phyloP scores from a whole-genome alignment of 2,329 filamentous ascomycete species.

The Hymenoscyphus repandus region DNA sequence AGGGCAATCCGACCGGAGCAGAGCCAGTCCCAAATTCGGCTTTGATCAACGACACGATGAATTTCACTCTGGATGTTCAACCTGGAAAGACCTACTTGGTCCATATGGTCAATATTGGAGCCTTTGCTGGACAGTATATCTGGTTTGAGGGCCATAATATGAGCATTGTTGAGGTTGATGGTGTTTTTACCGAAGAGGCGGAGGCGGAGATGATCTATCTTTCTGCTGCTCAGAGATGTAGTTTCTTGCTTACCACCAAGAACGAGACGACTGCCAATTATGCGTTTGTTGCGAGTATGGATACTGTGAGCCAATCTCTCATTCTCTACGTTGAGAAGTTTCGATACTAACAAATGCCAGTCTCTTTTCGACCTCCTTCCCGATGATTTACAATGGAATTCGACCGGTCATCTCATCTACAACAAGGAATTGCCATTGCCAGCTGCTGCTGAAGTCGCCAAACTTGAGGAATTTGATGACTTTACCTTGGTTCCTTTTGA shows the following conservation, averaged over 20 bases:
- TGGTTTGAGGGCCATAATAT: conserved; percentile 65
- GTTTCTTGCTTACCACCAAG: conserved; percentile 58
- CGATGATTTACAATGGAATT: conserved; percentile 60
- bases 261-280: conserved; percentile 59
- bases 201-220: conserved; percentile 62
- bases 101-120: conserved; percentile 67
- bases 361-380: conserved; percentile 62
- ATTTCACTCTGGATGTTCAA: conserved; percentile 52
- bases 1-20: conserved; percentile 44
- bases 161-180: conserved; percentile 68
- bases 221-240: conserved; percentile 61
- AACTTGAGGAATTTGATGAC: conserved; percentile 69
- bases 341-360: conserved; percentile 30
- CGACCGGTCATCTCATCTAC: conserved; percentile 61
- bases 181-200: conserved; percentile 56
- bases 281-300: conserved; percentile 64
- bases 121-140: conserved; percentile 62
- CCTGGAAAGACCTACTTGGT: conserved; percentile 69
- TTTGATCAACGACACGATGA: conserved; percentile 66
- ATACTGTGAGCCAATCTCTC: conserved; percentile 36
- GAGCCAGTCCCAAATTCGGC: conserved; percentile 61
- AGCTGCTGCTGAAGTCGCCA: conserved; percentile 49
- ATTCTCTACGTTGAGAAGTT: background rate
- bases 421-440: conserved; percentile 42
- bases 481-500: conserved; percentile 66